Conservation (phyloP, 352 stramenopile genomes). For the Phytophthora sp. region DNA sequence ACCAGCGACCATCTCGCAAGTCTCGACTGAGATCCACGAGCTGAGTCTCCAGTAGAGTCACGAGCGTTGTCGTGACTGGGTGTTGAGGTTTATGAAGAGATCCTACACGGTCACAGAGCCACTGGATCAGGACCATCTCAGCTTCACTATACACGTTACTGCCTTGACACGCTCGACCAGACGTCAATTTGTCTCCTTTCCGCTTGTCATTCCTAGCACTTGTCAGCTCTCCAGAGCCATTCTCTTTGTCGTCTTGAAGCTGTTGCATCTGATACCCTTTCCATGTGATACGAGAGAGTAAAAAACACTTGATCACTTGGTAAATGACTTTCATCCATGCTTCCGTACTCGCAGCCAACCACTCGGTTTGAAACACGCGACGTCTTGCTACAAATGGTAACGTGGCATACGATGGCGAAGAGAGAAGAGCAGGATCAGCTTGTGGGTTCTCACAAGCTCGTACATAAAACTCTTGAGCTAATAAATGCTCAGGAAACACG, state of each 20-base stretch:
- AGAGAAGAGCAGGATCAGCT: constrained; percentile 54
- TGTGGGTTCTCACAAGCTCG: constrained; percentile 73
- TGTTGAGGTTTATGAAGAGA: constrained; percentile 11
- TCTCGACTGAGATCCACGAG: constrained; percentile 69
- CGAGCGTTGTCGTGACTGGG: too few relatives aligned
- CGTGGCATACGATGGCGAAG: constrained; percentile 35
- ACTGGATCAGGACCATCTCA: constrained; percentile 92
- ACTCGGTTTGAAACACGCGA: constrained; percentile 63
- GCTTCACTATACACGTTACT: constrained; percentile 94
- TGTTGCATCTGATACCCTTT: constrained; percentile 78
- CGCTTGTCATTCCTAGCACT: constrained; percentile 21
- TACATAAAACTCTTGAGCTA: constrained; percentile 85
- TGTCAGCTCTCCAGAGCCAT: too few relatives aligned
- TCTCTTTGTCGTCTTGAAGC: constrained; percentile 18
- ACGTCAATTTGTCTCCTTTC: constrained; percentile 20
- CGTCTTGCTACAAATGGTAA: constrained; percentile 68
- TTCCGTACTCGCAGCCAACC: constrained; percentile 44
- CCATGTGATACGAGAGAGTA: constrained; percentile 89
- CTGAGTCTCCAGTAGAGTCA: constrained; percentile 22
- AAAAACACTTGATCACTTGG: constrained; percentile 93
- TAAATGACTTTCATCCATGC: constrained; percentile 91
- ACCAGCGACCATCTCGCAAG: constrained; percentile 71
- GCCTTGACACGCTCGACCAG: constrained; percentile 47
- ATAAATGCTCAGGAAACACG: constrained; percentile 79
- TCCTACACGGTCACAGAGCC: constrained; percentile 82